phyloP scores from a whole-genome alignment of 139 green algal species.

The Mychonastes homosphaera region DNA sequence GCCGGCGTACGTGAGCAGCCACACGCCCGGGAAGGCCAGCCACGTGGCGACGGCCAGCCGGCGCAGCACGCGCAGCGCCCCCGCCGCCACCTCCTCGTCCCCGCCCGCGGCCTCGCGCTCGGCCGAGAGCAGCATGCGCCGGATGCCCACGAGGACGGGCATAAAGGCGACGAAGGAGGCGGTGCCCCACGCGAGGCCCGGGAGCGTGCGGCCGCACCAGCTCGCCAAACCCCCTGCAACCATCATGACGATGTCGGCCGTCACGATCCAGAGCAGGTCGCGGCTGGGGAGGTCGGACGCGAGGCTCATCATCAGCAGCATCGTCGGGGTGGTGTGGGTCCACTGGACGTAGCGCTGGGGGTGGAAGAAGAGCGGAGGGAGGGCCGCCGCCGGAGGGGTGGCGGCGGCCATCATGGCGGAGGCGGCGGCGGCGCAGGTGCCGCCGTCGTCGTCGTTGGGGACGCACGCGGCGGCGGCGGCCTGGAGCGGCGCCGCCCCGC shows the following conservation, averaged over 20 bases:
- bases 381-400: no score
- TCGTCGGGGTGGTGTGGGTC: conserved; percentile 34
- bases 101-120: not conserved
- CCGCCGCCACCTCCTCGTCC: not conserved
- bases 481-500: no score
- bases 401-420: not conserved
- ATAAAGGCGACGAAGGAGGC: conserved; percentile 25
- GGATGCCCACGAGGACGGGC: conserved; percentile 17
- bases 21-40: conserved; percentile 31
- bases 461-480: no score
- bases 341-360: conserved; percentile 39
- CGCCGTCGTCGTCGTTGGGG: no score
- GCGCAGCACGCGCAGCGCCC: conserved; percentile 7
- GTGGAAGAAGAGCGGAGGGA: conserved; percentile 1
- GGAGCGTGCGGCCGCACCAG: conserved; percentile 5
- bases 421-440: not conserved
- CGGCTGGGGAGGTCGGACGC: conserved; percentile 8
- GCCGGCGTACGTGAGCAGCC: conserved; percentile 15
- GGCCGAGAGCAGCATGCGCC: conserved; percentile 20
- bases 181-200: not conserved
- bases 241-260: conserved; percentile 31
- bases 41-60: conserved; percentile 27
- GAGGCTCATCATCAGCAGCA: conserved; percentile 33
- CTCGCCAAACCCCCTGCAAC: conserved; percentile 21
- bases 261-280: conserved; percentile 14